These are phyloP conservation scores for Corymbia calophylla DNA, from an alignment of 441 rosid species.

Conservation along the genomic window DNA sequence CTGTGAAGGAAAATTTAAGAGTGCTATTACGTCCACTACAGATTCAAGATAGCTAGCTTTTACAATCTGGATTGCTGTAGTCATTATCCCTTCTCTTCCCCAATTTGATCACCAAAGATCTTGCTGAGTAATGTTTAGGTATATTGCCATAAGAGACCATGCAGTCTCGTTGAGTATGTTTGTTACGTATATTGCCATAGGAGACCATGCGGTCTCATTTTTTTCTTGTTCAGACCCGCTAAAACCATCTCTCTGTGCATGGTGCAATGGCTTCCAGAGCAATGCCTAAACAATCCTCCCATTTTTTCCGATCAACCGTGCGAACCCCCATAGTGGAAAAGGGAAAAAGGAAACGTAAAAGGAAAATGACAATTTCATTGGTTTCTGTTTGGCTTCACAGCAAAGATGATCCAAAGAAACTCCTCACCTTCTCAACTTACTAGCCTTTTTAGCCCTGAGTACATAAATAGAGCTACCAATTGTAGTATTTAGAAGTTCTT, in stretches of 20 bases:
- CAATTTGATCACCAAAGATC: neutral
- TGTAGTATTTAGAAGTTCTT: neutral
- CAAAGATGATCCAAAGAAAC: neutral
- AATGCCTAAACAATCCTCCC: neutral
- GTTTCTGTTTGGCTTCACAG: neutral
- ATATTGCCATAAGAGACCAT: neutral
- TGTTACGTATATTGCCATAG: neutral
- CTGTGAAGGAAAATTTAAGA: neutral
- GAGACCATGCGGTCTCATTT: neutral
- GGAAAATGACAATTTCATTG: neutral
- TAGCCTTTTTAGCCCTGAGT: neutral
- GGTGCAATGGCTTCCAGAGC: neutral
- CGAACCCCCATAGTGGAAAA: neutral
- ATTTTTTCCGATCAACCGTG: neutral
- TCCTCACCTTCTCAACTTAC: neutral
- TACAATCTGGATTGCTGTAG: neutral
- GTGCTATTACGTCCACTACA: neutral
- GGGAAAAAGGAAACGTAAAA: neutral
- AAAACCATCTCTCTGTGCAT: neutral
- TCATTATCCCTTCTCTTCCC: neutral
- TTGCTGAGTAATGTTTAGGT: neutral
- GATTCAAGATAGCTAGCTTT: neutral
- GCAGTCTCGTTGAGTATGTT: neutral
- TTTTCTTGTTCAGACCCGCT: neutral
- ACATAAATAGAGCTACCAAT: neutral